Base-by-base conservation (phyloP, 257 asterid genomes). In the Pogostemon cablin region DNA sequence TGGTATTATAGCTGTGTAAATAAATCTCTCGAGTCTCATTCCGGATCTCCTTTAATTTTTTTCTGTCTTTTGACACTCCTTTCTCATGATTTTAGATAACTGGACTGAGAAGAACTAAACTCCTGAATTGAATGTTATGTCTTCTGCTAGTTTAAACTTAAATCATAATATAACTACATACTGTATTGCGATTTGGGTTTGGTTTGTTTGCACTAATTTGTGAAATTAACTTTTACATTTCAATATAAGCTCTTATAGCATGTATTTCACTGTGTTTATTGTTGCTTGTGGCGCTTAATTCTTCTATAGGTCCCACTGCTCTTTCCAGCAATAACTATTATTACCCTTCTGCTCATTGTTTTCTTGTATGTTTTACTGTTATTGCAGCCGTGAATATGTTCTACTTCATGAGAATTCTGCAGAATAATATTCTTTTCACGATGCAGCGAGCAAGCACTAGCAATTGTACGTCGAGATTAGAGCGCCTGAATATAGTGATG, bases 381-480 rank as follows among this genome's bases (percentile, higher is more conserved):
- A 77, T 79, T 75, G 84, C 95, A 93, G 99, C 90, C 97, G 96
- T 2, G 99, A 93, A 83, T 93, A 93, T 56, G 96, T 93, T 46
- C 73, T 93, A 38, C 88, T 93, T 47, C 99, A 93, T 4, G 99
- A 93, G 84, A 87, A 93, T 73, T 93, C 99, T 12, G 67, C 90
- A 60, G 68, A 80, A 71, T 80, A 85, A 90, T 6, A n/a, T 68
- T 63, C 62, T 78, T 17, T 64, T 46, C 44, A 37, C 6, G 72
- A 32, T 47, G 62, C 38, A 3, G 47, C 3, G 38, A 40, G 3
- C 43, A 17, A 40, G 9, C 73, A 12, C 6, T 48, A 44, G 71
- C 71, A 47, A 7, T 37, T 46, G 39, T 10, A 7, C 43, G 7
- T 34, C 35, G 47, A 43, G 58, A 61, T 57, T 10, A 7, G 8